Base-by-base conservation (phyloP, 2,329 filamentous ascomycete species). In the Pseudogymnoascus sp. region DNA sequence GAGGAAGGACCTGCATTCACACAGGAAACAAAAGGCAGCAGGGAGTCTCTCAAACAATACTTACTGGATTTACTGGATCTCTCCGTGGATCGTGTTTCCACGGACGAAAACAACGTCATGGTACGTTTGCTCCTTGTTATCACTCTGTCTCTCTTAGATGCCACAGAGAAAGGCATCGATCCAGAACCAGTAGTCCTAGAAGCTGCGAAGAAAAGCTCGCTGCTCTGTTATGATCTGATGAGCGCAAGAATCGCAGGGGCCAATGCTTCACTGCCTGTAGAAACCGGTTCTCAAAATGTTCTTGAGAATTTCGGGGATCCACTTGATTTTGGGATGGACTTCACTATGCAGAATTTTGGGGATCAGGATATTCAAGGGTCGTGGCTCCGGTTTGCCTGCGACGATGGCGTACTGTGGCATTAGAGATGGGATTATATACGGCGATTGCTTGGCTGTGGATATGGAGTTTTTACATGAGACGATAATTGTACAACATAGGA, bases 51-150 rank as follows among this genome's bases (percentile, higher is more conserved):
- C 1, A 75, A 75, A 63, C 64, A 71, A 19, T 66, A 69, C 0
- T 45, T 78, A 7, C 33, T 62, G 6, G 69, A 71, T 14, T 65
- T 75, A 63, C 62, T 73, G 1, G 58, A 62, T 1, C 39, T 75
- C 2, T 67, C 72, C 1, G 65, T 64, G 23, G 69, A 73, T 42
- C 69, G 77, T 1, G 72, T 79, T 41, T 69, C 69, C 0, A 66
- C 71, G 8, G 76, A 74, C 4, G 78, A 80, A 64, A 79, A 77
- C 1, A 80, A 79, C 22, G 72, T 79, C 58, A 80, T 80, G 67
- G 70, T 66, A 0, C 73, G 77, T 39, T 69, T 79, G 65, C 77
- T 79, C 55, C 62, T 77, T 2, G 68, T 64, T 6, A 75, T 78
- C 68, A 70, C 76, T 2, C 58, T 77, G 7, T 76, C 73, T 0